A percentile compares a stretch with the other conserved stretches of the same genome.
These are phyloP conservation scores for Dendrobium catenatum DNA, from an alignment of 106 monocot genomes.

Conservation along the genomic window DNA sequence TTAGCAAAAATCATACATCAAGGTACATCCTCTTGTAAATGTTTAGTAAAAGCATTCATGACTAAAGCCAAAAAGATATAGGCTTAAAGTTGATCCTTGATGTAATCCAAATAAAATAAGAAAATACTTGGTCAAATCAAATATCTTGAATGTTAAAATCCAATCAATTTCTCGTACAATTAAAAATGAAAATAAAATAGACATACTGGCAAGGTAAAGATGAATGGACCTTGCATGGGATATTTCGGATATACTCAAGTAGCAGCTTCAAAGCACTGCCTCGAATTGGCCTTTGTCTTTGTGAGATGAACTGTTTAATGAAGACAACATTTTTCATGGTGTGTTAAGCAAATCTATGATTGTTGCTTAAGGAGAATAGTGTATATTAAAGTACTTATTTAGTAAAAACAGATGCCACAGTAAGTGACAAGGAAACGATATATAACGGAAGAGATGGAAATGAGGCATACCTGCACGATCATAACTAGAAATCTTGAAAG, in stretches of 20 bases:
- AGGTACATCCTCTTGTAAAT: too few species aligned
- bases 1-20: too few species aligned
- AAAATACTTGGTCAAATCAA: not conserved
- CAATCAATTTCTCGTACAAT: not conserved
- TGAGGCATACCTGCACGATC: conserved; percentile 61
- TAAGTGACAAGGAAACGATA: not conserved
- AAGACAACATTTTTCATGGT: not conserved
- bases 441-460: not conserved
- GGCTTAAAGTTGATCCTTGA: too few species aligned
- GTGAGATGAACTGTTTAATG: conserved; percentile 69
- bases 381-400: not conserved
- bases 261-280: conserved; percentile 55
- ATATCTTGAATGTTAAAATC: too few species aligned
- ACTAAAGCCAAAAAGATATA: too few species aligned
- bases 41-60: too few species aligned
- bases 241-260: conserved; percentile 61
- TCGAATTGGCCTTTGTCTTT: conserved; percentile 83
- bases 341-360: too few species aligned
- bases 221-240: conserved; percentile 83
- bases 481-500: conserved; percentile 59
- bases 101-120: too few species aligned
- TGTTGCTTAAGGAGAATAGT: not conserved
- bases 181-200: not conserved
- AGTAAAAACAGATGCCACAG: not conserved
- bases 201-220: not conserved